Evolutionary conservation across 1,139 yeast species (phyloP), one percentile per base, ranked within the genome.

Genomic region (Entelexis sorbosivorans): DNA sequence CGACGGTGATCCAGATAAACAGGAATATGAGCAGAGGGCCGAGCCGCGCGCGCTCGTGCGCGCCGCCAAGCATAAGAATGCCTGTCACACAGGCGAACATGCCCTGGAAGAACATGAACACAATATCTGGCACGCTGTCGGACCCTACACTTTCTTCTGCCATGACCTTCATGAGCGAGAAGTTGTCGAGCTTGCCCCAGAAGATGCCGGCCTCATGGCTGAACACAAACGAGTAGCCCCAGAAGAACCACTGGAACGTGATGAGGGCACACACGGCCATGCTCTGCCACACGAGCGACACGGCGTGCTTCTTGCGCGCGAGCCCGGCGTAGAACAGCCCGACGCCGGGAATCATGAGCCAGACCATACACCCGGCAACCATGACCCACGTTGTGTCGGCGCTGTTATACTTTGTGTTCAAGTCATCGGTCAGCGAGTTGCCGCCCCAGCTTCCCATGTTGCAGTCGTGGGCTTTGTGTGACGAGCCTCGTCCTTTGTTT

Each of bases 1-100:
- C 97, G 45, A 91, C 78, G n/a, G 97, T 88, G 70, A 87, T 78
- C 96, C 96, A 91, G 60, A 85, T 70, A 68, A 91, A 89, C 58
- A 89, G 73, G 73, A 85, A 91, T 33, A 91, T 78, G 91, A 91
- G 84, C 91, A 89, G 85, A 54, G 97, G 97, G 39, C 91, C 88
- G 58, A 89, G 76, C 62, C 96, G 77, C n/a, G 96, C 96, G 66
- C 97, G 80, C 71, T 91, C 98, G 67, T 94, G 87, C 47, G 96
- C 96, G 66, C 96, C 97, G 65, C 97, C 97, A 47, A 88, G 77
- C 91, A 89, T 82, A 69, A 91, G 78, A 66, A 86, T 82, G 55
- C 93, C 96, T 36, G 96, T 87, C 51, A 82, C 82, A 64, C 84
- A 80, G 47, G 96, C 96, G 64, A 89, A 89, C 96, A 87, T 87